Evolutionary conservation across 257 asterid species (phyloP), one percentile per base, ranked within the genome.

Genomic region (Knoxia roxburghii): DNA sequence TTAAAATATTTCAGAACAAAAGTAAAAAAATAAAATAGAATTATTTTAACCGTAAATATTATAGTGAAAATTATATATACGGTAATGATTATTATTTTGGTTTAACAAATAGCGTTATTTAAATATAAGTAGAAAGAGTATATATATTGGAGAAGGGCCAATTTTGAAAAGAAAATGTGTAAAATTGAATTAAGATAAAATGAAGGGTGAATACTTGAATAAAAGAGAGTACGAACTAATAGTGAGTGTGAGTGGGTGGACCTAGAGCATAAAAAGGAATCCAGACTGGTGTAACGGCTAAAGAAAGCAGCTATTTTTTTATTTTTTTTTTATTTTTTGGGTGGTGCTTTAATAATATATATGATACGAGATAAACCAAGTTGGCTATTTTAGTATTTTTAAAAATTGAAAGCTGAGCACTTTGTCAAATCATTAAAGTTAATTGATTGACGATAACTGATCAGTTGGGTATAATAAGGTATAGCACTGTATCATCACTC

Each of bases 371-470:
- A 43, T 43, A 29, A 37, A 60, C 26, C 78, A 76, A 75, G 70
- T 76, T 75, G 83, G 61, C 73, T 52, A 64, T 54, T n/a, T n/a
- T n/a, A n/a, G n/a, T n/a, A n/a, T n/a, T 78, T 66, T 74, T 75
- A 61, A 4, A 68, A 76, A 68, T 72, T 69, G 76, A 78, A 80
- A 80, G 76, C 46, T 64, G 68, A 61, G 77, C 77, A 64, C 75
- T 80, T 66, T 35, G 74, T 68, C 72, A 65, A 83, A 73, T 61
- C 32, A 50, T 32, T 49, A 46, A 33, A 57, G 63, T 57, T 14
- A n/a, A n/a, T n/a, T n/a, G n/a, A n/a, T n/a, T n/a, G n/a, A n/a
- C n/a, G 23, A 30, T 3, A 29, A 30, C 52, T 72, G 52, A 62
- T 52, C n/a, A 72, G 61, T 64, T 62, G 69, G 70, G 84, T 72